These are phyloP conservation scores for Protomyces gravidus DNA, from an alignment of 1,139 yeast species.

Conservation along the genomic window DNA sequence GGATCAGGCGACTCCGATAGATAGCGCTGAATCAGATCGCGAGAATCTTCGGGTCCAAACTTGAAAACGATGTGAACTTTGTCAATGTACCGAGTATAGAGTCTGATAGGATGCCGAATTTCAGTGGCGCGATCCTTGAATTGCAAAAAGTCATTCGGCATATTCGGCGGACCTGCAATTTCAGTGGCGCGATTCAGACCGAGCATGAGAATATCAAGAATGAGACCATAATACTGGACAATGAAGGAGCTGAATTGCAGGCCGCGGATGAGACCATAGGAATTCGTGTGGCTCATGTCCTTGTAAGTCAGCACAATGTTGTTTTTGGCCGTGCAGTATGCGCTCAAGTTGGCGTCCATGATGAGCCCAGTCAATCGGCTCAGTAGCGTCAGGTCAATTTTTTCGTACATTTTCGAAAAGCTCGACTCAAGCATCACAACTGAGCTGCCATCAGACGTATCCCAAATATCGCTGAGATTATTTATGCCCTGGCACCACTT, in stretches of 20 bases:
- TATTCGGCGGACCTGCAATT: slow-evolving; percentile 65
- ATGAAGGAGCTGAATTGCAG: slow-evolving; percentile 86
- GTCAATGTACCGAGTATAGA: slow-evolving; percentile 80
- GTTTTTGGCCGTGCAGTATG: slow-evolving; percentile 87
- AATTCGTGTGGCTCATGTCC: slow-evolving; percentile 92
- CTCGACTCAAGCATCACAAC: slow-evolving; percentile 80
- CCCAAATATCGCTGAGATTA: slow-evolving; percentile 75
- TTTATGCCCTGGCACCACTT: slow-evolving; percentile 96
- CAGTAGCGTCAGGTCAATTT: slow-evolving; percentile 78
- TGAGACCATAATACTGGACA: slow-evolving; percentile 82
- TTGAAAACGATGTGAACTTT: slow-evolving; percentile 74
- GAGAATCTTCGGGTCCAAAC: slow-evolving; percentile 67
- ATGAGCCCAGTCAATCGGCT: slow-evolving; percentile 75
- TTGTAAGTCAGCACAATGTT: slow-evolving; percentile 77
- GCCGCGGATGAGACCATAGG: slow-evolving; percentile 82
- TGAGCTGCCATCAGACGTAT: slow-evolving; percentile 64
- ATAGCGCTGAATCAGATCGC: slow-evolving; percentile 69
- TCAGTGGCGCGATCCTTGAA: slow-evolving; percentile 59
- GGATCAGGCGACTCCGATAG: slow-evolving; percentile 87
- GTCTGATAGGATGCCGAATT: slow-evolving; percentile 64
- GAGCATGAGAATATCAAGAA: slow-evolving; percentile 71
- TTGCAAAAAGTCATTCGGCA: slow-evolving; percentile 75
- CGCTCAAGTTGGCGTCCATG: slow-evolving; percentile 89
- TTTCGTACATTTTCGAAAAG: slow-evolving; percentile 68
- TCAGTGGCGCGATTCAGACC: slow-evolving; percentile 87